phyloP scores from a whole-genome alignment of 192 early-diverging fungal species.

The Hyaloraphidium curvatum region DNA sequence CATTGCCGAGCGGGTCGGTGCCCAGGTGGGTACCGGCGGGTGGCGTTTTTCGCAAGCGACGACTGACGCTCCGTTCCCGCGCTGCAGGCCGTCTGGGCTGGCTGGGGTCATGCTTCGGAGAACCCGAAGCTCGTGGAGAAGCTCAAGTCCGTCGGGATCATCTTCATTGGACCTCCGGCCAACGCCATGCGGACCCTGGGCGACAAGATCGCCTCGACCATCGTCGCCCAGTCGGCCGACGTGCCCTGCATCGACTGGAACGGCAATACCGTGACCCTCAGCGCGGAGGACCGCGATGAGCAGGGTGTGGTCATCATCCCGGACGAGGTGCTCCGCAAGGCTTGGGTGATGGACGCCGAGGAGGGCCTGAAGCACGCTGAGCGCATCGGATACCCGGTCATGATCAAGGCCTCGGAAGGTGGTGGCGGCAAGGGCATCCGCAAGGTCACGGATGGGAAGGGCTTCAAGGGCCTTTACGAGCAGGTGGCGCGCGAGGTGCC shows the following conservation, averaged over 20 bases:
- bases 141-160: constrained; percentile 62
- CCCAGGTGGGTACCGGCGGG: constrained; percentile 25
- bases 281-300: constrained; percentile 35
- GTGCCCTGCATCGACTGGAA: constrained; percentile 95
- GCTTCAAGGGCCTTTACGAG: constrained; percentile 57
- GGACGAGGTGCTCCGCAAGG: constrained; percentile 54
- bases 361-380: constrained; percentile 69
- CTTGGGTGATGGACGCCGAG: constrained; percentile 67
- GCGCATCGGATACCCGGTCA: constrained; percentile 88
- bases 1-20: constrained; percentile 85
- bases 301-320: constrained; percentile 64
- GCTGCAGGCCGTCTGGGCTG: constrained; percentile 78
- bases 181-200: constrained; percentile 96
- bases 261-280: constrained; percentile 64
- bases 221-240: constrained; percentile 91
- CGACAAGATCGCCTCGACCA: constrained; percentile 98
- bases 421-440: constrained; percentile 98
- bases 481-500: constrained; percentile 91
- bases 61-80: background rate
- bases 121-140: constrained; percentile 89
- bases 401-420: constrained; percentile 98
- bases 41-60: constrained; percentile 6
- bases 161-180: constrained; percentile 93
- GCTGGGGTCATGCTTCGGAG: constrained; percentile 98
- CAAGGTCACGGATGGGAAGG: constrained; percentile 54